Evolutionary conservation across 108 stramenopile genomes (phyloP).

Genomic region (Nannochloropsis granulata): DNA sequence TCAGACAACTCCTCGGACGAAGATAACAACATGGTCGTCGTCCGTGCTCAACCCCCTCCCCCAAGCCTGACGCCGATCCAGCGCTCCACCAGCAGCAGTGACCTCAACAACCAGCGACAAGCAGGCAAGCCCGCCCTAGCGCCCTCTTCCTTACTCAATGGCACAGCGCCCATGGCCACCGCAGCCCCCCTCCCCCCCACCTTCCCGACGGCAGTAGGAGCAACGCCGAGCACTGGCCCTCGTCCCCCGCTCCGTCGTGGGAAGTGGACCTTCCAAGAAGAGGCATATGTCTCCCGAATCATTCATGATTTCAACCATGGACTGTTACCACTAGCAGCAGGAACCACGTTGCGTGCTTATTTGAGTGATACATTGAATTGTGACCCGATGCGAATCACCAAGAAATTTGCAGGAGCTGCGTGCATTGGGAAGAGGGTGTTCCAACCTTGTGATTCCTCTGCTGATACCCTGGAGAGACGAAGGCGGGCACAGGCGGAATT

Average conservation of each 20-base stretch:
- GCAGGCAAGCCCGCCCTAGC: too few species aligned
- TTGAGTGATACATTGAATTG: conserved; percentile 72
- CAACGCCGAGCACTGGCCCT: background rate
- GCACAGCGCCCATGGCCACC: background rate
- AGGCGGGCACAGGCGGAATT: background rate
- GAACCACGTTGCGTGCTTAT: conserved; percentile 57
- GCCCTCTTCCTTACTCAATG: background rate
- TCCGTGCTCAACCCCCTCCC: background rate
- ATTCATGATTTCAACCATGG: background rate
- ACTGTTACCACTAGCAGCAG: background rate
- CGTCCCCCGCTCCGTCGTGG: background rate
- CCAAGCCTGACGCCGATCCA: background rate
- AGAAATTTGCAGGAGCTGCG: conserved; percentile 58
- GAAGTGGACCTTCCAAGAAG: background rate
- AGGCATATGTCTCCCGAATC: background rate
- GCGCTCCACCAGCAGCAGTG: background rate
- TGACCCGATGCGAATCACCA: conserved; percentile 85
- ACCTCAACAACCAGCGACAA: background rate
- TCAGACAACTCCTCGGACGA: background rate
- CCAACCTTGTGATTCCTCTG: background rate
- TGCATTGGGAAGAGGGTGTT: background rate
- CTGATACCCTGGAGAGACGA: background rate
- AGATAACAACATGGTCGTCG: background rate
- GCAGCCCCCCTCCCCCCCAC: too few species aligned
- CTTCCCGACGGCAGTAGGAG: too few species aligned